Evolutionary conservation across 495 filamentous ascomycete species (phyloP).

Genomic region (Penicillium psychrofluorescens): DNA sequence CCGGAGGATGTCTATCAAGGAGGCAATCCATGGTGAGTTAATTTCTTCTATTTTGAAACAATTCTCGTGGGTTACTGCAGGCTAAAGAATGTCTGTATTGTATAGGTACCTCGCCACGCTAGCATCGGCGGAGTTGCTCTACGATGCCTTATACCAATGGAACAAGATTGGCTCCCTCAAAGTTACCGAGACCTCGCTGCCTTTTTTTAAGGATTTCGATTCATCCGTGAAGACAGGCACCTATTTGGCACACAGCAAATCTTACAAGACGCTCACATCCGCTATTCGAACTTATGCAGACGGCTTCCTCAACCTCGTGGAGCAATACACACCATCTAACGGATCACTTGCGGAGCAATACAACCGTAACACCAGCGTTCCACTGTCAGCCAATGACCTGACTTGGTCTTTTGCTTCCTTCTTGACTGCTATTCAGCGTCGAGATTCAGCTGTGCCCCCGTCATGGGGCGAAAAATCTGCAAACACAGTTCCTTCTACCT

Average conservation of each 20-base stretch:
- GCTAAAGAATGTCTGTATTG: no score
- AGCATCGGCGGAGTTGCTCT: conserved; percentile 59
- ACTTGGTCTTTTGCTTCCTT: conserved; percentile 49
- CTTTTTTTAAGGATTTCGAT: conserved; percentile 51
- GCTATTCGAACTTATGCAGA: conserved; percentile 58
- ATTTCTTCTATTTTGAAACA: no score
- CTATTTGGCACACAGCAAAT: conserved; percentile 35
- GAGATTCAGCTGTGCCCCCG: conserved; percentile 41
- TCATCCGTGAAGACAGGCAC: conserved; percentile 42
- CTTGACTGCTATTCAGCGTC: conserved; percentile 42
- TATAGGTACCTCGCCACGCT: conserved; percentile 48
- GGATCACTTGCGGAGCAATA: conserved; percentile 59
- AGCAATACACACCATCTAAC: conserved; percentile 37
- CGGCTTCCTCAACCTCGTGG: conserved; percentile 49
- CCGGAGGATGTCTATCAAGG: conserved; percentile 62
- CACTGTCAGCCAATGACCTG: conserved; percentile 47
- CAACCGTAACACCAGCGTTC: conserved; percentile 39
- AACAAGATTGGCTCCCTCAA: conserved; percentile 41
- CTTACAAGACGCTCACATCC: conserved; percentile 43
- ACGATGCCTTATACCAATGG: conserved; percentile 57
- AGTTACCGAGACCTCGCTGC: conserved; percentile 45
- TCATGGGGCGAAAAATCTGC: conserved; percentile 48
- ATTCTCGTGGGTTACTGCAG: no score
- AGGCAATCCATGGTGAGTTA: conserved; percentile 51
- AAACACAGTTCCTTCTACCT: conserved; percentile 42